A percentile compares a stretch with the other conserved stretches of the same genome.
Conservation (phyloP, 2,329 filamentous ascomycete genomes). For the Penicillium sp. region DNA sequence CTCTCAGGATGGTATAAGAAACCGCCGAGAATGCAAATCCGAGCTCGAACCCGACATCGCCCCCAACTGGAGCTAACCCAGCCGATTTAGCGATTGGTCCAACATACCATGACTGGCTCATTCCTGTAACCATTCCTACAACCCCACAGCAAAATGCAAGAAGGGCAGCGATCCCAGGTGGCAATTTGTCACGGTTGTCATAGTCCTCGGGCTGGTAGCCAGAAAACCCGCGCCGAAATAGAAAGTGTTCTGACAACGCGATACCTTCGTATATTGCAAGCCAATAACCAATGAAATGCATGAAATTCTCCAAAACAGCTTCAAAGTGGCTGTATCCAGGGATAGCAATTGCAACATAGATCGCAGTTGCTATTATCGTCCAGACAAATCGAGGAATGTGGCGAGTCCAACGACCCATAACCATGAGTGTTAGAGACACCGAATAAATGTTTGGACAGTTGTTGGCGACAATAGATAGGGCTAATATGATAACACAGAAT, state of each 20-base stretch:
- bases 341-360: conserved; percentile 72
- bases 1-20: conserved; percentile 57
- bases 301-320: conserved; percentile 69
- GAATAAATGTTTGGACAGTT: conserved; percentile 76
- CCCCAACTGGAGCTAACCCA: conserved; percentile 50
- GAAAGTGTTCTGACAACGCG: conserved; percentile 66
- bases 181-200: conserved; percentile 60
- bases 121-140: conserved; percentile 68
- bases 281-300: conserved; percentile 72
- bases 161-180: conserved; percentile 66
- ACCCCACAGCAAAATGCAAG: conserved; percentile 67
- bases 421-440: conserved; percentile 67
- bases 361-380: conserved; percentile 63
- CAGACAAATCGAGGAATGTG: conserved; percentile 69
- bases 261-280: conserved; percentile 73
- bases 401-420: conserved; percentile 62
- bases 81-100: conserved; percentile 68
- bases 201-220: conserved; percentile 65
- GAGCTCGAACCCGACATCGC: conserved; percentile 68
- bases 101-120: conserved; percentile 70
- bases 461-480: conserved; percentile 69
- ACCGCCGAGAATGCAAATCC: conserved; percentile 63
- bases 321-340: conserved; percentile 70
- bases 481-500: conserved; percentile 70
- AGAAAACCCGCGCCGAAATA: conserved; percentile 65